Evolutionary conservation across 2,329 filamentous ascomycete species (phyloP).

Genomic region (Sphaerulina vaccinii): DNA sequence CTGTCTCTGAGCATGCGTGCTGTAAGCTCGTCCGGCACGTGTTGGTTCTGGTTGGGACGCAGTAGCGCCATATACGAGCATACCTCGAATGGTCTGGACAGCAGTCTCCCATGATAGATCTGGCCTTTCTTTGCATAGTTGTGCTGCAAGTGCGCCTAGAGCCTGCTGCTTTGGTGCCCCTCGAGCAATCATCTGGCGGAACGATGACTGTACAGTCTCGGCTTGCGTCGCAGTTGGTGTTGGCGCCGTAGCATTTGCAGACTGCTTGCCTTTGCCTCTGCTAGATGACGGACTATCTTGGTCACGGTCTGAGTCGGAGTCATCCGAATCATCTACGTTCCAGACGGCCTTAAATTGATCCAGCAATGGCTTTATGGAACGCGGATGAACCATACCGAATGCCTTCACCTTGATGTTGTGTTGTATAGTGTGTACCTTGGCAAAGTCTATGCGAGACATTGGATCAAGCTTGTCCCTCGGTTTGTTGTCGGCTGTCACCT

Average conservation of each 20-base stretch:
- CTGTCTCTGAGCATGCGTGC: no score
- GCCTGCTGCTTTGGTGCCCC: not conserved
- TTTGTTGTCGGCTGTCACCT: conserved; percentile 15
- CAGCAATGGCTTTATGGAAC: not conserved
- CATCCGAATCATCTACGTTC: not conserved
- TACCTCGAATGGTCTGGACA: no score
- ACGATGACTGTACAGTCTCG: not conserved
- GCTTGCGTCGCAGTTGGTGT: not conserved
- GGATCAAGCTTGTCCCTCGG: conserved; percentile 7
- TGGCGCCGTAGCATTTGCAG: no score
- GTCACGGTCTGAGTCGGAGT: not conserved
- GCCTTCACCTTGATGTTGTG: conserved; percentile 28
- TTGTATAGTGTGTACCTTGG: conserved; percentile 25
- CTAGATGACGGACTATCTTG: not conserved
- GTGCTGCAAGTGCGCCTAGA: not conserved
- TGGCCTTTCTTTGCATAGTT: not conserved
- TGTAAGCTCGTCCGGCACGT: no score
- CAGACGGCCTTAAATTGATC: not conserved
- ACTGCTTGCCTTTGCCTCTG: not conserved
- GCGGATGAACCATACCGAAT: conserved; percentile 21
- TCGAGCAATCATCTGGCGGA: not conserved
- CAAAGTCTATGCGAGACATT: conserved; percentile 10
- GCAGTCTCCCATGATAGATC: not conserved
- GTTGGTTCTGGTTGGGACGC: no score
- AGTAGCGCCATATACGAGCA: no score